These are phyloP conservation scores for Cylindrotheca closterium DNA, from an alignment of 108 stramenopile genomes.

Conservation along the genomic window DNA sequence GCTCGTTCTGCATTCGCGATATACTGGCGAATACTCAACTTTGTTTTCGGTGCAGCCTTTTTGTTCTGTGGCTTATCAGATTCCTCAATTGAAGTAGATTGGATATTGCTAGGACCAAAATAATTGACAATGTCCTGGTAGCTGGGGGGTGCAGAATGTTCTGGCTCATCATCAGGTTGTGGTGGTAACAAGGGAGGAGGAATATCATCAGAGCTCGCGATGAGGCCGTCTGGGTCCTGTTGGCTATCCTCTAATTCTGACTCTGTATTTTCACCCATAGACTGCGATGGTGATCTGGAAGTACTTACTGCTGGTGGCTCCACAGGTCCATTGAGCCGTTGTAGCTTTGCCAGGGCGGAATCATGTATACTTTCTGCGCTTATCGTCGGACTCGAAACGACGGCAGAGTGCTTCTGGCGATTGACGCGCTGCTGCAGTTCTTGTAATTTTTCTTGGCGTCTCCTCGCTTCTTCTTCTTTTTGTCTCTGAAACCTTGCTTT, in stretches of 20 bases:
- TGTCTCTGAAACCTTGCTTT: conserved; percentile 38
- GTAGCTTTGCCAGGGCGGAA: conserved; percentile 41
- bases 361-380: conserved; percentile 18
- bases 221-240: conserved; percentile 34
- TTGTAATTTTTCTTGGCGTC: conserved; percentile 32
- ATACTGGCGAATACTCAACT: conserved; percentile 25
- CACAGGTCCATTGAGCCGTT: conserved; percentile 31
- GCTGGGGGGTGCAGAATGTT: conserved; percentile 20
- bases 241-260: conserved; percentile 1
- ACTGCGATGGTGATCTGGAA: conserved; percentile 5
- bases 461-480: conserved; percentile 45
- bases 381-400: neutral
- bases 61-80: conserved; percentile 12
- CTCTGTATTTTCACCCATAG: conserved; percentile 4
- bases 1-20: conserved; percentile 29
- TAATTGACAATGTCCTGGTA: conserved; percentile 20
- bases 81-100: conserved; percentile 16
- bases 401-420: conserved; percentile 11
- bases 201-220: neutral
- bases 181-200: conserved; percentile 34
- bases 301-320: conserved; percentile 3
- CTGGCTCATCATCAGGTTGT: conserved; percentile 4
- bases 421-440: conserved; percentile 19
- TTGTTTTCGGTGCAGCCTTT: neutral
- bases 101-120: conserved; percentile 28